Conservation (phyloP, 2,329 filamentous ascomycete genomes). For the Alternaria sp. region DNA sequence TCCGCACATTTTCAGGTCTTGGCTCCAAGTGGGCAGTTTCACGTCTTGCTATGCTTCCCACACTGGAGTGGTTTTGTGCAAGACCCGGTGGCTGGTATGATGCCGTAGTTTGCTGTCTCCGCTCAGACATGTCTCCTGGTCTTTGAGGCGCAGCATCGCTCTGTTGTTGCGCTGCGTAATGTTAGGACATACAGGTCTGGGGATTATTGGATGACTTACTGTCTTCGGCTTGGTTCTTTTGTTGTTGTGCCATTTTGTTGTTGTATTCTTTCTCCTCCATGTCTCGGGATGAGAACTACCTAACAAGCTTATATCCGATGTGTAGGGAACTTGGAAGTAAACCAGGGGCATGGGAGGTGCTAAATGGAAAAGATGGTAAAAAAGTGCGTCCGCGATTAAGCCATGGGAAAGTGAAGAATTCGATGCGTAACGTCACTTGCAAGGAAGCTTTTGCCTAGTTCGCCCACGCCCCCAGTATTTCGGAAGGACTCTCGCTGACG, state of each 20-base stretch:
- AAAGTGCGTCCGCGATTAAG: constrained; percentile 2
- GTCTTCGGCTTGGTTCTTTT: constrained; percentile 5
- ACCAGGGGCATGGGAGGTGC: neutral
- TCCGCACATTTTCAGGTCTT: constrained; percentile 16
- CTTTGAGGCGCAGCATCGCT: constrained; percentile 1
- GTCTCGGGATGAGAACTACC: neutral
- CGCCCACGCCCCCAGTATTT: constrained; percentile 8
- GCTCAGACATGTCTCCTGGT: constrained; percentile 10
- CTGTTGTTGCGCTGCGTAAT: constrained; percentile 1
- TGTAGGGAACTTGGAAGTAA: neutral
- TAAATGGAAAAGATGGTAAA: constrained; percentile 6
- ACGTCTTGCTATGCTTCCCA: constrained; percentile 27
- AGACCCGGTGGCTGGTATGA: constrained; percentile 12
- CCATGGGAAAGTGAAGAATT: constrained; percentile 33
- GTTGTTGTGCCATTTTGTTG: constrained; percentile 19
- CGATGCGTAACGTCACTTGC: constrained; percentile 32
- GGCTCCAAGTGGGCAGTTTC: constrained; percentile 17
- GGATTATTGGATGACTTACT: constrained; percentile 6
- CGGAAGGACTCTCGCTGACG: neutral
- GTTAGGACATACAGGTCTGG: neutral
- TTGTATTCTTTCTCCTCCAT: neutral
- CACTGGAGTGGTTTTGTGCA: constrained; percentile 17
- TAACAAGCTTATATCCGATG: neutral
- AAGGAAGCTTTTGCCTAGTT: constrained; percentile 23
- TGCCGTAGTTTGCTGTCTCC: constrained; percentile 15